phyloP scores from a whole-genome alignment of 257 asterid genomes.

The Solanum gandarillasii region DNA sequence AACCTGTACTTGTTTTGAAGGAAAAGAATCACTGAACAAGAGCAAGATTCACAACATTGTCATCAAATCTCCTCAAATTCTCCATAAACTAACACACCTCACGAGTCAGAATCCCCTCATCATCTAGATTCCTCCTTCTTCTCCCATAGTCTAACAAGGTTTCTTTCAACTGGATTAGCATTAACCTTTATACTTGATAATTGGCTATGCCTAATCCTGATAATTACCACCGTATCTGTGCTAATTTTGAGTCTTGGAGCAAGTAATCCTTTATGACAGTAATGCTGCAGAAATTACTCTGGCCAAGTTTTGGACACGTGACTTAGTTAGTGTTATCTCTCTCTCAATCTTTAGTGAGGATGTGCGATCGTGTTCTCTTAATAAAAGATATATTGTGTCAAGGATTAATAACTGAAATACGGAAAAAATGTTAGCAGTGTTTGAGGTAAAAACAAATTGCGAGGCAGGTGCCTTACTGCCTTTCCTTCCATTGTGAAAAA shows the following conservation, averaged over 20 bases:
- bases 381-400: background rate
- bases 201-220: background rate
- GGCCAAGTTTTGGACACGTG: background rate
- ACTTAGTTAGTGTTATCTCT: background rate
- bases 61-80: background rate
- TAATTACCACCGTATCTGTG: background rate
- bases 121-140: background rate
- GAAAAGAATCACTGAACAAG: background rate
- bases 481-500: background rate
- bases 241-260: background rate
- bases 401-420: background rate
- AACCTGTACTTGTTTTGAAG: background rate
- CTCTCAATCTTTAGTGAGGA: background rate
- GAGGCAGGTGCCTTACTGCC: background rate
- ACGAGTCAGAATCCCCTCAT: background rate
- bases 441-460: background rate
- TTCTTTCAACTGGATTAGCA: background rate
- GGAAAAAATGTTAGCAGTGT: background rate
- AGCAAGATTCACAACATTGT: background rate
- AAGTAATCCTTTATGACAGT: background rate
- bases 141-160: background rate
- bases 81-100: background rate
- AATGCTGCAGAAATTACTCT: background rate
- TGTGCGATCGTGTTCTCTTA: background rate
- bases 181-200: background rate